phyloP scores from a whole-genome alignment of 257 asterid genomes.

The Ligustrum vulgare region DNA sequence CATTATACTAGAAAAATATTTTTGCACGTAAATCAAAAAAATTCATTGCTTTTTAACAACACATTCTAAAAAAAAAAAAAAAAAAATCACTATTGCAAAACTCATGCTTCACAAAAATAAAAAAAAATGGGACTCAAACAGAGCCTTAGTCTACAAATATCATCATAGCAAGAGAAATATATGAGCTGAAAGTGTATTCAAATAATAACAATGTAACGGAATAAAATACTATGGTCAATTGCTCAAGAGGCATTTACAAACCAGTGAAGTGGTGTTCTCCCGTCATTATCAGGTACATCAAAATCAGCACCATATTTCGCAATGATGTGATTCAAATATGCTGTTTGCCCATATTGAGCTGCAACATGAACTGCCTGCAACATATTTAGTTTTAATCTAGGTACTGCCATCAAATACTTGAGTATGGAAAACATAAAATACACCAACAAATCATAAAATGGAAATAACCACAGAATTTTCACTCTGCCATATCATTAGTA shows the following conservation, averaged over 20 bases:
- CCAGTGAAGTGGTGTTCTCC: slow-evolving; percentile 98
- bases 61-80: too few relatives aligned
- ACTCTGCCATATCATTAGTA: not conserved
- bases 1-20: too few relatives aligned
- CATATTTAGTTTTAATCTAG: slow-evolving; percentile 5
- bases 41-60: too few relatives aligned
- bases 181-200: not conserved
- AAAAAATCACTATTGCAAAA: too few relatives aligned
- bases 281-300: slow-evolving; percentile 88
- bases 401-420: not conserved
- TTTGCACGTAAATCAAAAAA: too few relatives aligned
- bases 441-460: not conserved
- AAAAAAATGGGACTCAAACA: too few relatives aligned
- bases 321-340: slow-evolving; percentile 69
- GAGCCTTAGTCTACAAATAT: too few relatives aligned
- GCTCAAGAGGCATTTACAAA: slow-evolving; percentile 29
- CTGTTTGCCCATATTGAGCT: slow-evolving; percentile 96
- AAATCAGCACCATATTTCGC: slow-evolving; percentile 78
- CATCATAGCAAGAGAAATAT: not conserved
- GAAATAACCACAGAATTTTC: not conserved
- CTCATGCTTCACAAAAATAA: too few relatives aligned
- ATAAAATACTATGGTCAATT: not conserved
- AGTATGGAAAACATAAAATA: not conserved
- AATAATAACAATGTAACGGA: not conserved
- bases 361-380: slow-evolving; percentile 95